These are phyloP conservation scores for Polyporus tsugae DNA, from an alignment of 1,284 basidiomycete species.

Conservation along the genomic window DNA sequence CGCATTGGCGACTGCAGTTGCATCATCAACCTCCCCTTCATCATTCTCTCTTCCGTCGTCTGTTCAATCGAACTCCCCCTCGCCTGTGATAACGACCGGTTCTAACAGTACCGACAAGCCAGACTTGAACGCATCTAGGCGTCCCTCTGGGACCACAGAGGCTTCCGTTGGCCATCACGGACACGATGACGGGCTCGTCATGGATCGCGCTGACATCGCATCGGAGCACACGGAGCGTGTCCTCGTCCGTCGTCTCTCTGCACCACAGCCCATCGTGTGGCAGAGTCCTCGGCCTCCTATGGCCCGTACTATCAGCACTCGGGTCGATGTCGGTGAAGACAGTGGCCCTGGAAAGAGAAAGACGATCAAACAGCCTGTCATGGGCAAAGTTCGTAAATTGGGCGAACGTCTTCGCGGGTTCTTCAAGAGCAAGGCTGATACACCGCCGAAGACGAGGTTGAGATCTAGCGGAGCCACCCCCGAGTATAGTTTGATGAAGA, in stretches of 20 bases:
- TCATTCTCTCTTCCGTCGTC: slow-evolving; percentile 39
- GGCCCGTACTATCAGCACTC: slow-evolving; percentile 28
- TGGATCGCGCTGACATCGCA: background rate
- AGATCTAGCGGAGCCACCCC: slow-evolving; percentile 8
- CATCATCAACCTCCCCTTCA: slow-evolving; percentile 30
- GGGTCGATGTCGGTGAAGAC: slow-evolving; percentile 32
- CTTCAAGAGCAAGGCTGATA: slow-evolving; percentile 32
- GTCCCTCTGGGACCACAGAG: slow-evolving; percentile 11
- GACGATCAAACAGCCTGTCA: slow-evolving; percentile 25
- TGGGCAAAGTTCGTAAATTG: slow-evolving; percentile 29
- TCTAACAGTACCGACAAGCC: background rate
- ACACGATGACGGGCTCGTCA: background rate
- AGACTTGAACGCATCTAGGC: slow-evolving; percentile 10
- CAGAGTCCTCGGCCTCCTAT: slow-evolving; percentile 14
- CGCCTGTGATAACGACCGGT: no score
- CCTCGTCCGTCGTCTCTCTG: slow-evolving; percentile 25
- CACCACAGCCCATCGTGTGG: slow-evolving; percentile 20
- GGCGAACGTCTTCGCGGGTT: slow-evolving; percentile 41
- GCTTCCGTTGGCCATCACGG: slow-evolving; percentile 18
- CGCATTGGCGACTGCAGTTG: slow-evolving; percentile 35
- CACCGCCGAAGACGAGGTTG: slow-evolving; percentile 11
- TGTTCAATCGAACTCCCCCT: slow-evolving; percentile 27
- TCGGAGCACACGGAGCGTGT: slow-evolving; percentile 13
- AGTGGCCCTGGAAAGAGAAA: background rate
- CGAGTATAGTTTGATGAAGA: slow-evolving; percentile 35